Evolutionary conservation across 192 early-diverging fungal species (phyloP), one percentile per base, ranked within the genome.

Genomic region (Entophlyctis luteolus): DNA sequence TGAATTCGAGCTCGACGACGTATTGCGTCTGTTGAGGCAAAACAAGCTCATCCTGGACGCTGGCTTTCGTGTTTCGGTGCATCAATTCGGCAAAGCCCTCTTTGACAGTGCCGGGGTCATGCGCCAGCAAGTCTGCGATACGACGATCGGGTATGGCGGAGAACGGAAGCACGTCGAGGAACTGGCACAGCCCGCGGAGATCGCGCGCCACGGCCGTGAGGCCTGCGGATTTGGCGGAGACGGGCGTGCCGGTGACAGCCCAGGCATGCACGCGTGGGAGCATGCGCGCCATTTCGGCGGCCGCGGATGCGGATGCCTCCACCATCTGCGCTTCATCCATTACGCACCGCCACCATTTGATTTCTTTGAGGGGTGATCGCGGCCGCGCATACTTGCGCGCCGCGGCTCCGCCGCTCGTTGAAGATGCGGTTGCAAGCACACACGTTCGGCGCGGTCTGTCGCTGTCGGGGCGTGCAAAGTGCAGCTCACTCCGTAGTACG

Each of bases 311-410:
- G 4, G 77, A 45, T 8, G 60, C 72, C 50, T 88, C 85, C 10
- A 89, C 83, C 80, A 83, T 80, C 54, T 89, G 88, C 20, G 88
- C 86, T 70, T 89, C 88, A 57, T 89, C 88, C 16, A 89, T 68
- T 4, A 81, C 68, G 0, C 83, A 76, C 29, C 88, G 60, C 85
- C 85, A 89, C 81, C 85, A 89, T 20, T 72, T 54, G 3, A 84
- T 54, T 20, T 49, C 28, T 3, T 83, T 65, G 42, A 89, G 70
- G 0, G 82, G 80, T 16, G 75, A 79, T 42, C 29, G 59, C 4
- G 76, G 70, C 1, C 75, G 75, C 36, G 34, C 50, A 39, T 86
- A 78, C 14, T 25, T 59, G 22, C 72, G 68, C 2, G 56, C 77
- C 4, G 59, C 45, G 16, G 84, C 49, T 35, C 79, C 59, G n/a